A percentile compares a stretch with the other conserved stretches of the same genome.
These are phyloP conservation scores for Saxophila tyrrhenica DNA, from an alignment of 495 filamentous ascomycete genomes.

Conservation along the genomic window DNA sequence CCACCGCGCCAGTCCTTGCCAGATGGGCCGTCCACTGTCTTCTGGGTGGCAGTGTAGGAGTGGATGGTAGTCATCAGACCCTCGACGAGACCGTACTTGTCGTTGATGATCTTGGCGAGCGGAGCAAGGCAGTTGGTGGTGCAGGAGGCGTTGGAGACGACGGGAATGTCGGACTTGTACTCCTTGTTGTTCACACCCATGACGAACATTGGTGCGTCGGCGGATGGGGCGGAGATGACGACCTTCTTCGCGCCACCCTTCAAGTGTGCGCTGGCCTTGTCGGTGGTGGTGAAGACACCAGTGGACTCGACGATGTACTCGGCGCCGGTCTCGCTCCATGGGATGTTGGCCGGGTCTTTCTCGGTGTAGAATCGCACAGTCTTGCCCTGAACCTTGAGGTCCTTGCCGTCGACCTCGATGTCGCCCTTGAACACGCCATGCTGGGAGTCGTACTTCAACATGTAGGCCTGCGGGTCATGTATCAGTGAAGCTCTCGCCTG, in stretches of 20 bases:
- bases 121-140: constrained; percentile 99
- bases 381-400: constrained; percentile 90
- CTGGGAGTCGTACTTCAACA: constrained; percentile 97
- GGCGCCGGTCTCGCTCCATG: constrained; percentile 79
- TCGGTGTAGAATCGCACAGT: constrained; percentile 90
- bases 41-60: constrained; percentile 99
- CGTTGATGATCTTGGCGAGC: constrained; percentile 96
- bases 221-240: constrained; percentile 97
- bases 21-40: constrained; percentile 96
- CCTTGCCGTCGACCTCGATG: constrained; percentile 58
- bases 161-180: constrained; percentile 77
- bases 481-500: constrained; percentile 2
- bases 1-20: constrained; percentile 99
- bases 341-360: constrained; percentile 82
- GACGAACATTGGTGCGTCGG: constrained; percentile 99
- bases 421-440: constrained; percentile 95
- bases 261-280: constrained; percentile 91
- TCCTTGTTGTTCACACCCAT: constrained; percentile 95
- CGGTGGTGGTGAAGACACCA: constrained; percentile 97
- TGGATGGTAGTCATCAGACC: constrained; percentile 99
- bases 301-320: constrained; percentile 97
- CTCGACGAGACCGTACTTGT: constrained; percentile 94
- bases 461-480: constrained; percentile 65
- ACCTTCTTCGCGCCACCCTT: constrained; percentile 99
- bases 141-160: constrained; percentile 99